Evolutionary conservation across 2,329 filamentous ascomycete species (phyloP).

Genomic region (Ophiostoma quercus): DNA sequence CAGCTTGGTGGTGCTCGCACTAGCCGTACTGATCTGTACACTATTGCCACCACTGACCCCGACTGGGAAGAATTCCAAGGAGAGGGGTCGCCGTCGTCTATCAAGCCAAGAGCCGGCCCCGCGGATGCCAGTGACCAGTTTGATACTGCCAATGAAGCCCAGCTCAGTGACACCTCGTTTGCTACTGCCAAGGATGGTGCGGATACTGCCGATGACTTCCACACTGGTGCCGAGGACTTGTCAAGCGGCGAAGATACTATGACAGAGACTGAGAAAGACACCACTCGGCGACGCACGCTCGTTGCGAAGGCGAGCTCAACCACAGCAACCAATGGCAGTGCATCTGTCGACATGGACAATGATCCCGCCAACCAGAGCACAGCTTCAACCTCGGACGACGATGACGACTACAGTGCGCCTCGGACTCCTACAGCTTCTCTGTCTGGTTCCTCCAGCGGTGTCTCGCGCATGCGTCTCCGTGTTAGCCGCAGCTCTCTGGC

Average conservation of each 20-base stretch:
- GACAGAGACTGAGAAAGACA: constrained; percentile 69
- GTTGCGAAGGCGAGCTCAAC: not conserved
- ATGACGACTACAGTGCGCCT: constrained; percentile 54
- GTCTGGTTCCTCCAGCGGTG: constrained; percentile 46
- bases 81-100: constrained; percentile 49
- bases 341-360: constrained; percentile 12
- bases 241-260: constrained; percentile 61
- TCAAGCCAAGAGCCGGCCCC: constrained; percentile 31
- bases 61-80: constrained; percentile 78
- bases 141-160: constrained; percentile 73
- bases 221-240: constrained; percentile 79
- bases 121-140: constrained; percentile 61
- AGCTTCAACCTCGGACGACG: constrained; percentile 77
- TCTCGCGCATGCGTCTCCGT: constrained; percentile 59
- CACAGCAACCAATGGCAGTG: not conserved
- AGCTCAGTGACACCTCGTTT: constrained; percentile 53
- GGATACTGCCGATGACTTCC: constrained; percentile 91
- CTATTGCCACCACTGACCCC: constrained; percentile 58
- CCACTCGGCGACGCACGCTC: constrained; percentile 19
- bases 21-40: constrained; percentile 69
- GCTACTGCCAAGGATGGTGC: constrained; percentile 69
- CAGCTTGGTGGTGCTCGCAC: constrained; percentile 72
- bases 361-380: constrained; percentile 62
- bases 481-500: constrained; percentile 58
- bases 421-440: constrained; percentile 60